Base-by-base conservation (phyloP, 441 rosid genomes). In the Jatropha multifida region DNA sequence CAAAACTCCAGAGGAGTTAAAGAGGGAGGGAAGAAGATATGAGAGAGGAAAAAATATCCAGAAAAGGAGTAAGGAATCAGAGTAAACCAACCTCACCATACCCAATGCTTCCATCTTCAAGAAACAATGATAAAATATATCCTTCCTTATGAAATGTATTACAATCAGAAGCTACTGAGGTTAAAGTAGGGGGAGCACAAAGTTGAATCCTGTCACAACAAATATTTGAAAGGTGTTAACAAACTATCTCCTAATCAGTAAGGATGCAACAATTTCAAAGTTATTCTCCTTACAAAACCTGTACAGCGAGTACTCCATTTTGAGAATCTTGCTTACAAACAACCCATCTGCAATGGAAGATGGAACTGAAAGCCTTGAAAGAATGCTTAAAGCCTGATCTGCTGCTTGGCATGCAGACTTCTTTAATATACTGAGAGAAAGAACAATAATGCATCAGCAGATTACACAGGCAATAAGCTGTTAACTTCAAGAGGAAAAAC, bases 71-170 rank as follows among this genome's bases (percentile, higher is more conserved):
- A 13, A 46, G 56, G 60, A 66, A 54, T 48, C 66, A 52, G 26
- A 73, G 64, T 48, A 48, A 80, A 80, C 88, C 80, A 76, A 96
- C 99, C 98, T 93, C 99, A 48, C 98, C 99, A 48, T 84, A 85
- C 67, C 99, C 99, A 65, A 86, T 71, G 78, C 87, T 85, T 82
- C 97, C 97, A 88, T 92, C 95, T 75, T 96, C 95, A 73, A 96
- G 94, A 85, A 77, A 88, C 80, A 96, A 69, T 38, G 92, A 88
- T 72, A 96, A 80, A 82, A 93, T 83, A 79, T 87, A 96, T 5
- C 99, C 99, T 85, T 96, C 92, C 79, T 90, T 86, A 72, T 86
- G 83, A 76, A 85, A 85, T 76, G 75, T 81, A 49, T 84, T 71
- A 75, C 23, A 40, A 63, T 79, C 85, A 77, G 77, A 81, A 62